Percentiles rank a stretch among this genome's conserved stretches.
Evolutionary conservation across 2,329 filamentous ascomycete species (phyloP).

Genomic region (Tolypocladium guangdongense): DNA sequence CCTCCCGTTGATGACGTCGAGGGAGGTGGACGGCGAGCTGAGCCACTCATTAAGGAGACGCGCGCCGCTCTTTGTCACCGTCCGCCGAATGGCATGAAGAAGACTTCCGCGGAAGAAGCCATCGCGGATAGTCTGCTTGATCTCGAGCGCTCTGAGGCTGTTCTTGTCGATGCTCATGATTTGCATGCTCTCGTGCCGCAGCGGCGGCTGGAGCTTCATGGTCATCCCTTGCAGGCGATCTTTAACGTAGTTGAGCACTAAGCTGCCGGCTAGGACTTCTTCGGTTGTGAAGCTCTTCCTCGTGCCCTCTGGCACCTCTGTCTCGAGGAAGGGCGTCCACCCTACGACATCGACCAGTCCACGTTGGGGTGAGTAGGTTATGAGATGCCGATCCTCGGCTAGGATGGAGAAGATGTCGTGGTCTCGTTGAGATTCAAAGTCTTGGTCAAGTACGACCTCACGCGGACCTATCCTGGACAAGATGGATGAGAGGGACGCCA

Average conservation of each 20-base stretch:
- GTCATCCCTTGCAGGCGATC: conserved; percentile 65
- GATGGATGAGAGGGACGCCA: conserved; percentile 64
- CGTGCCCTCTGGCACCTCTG: conserved; percentile 46
- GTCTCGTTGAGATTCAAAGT: conserved; percentile 43
- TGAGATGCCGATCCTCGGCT: conserved; percentile 61
- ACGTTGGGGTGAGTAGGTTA: conserved; percentile 55
- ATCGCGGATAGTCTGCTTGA: conserved; percentile 77
- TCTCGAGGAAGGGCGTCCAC: conserved; percentile 72
- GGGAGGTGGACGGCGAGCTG: conserved; percentile 81
- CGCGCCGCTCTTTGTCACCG: conserved; percentile 84
- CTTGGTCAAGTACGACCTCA: conserved; percentile 70
- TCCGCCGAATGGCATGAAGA: conserved; percentile 78
- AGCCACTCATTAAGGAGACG: conserved; percentile 76
- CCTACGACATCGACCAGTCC: conserved; percentile 40
- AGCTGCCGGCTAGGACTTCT: conserved; percentile 67
- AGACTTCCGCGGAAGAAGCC: conserved; percentile 71
- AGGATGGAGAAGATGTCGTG: conserved; percentile 57
- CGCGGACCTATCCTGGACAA: conserved; percentile 73
- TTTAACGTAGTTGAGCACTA: conserved; percentile 76
- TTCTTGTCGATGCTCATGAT: conserved; percentile 89
- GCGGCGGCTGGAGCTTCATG: conserved; percentile 75
- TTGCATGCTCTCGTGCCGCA: conserved; percentile 61
- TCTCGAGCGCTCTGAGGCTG: conserved; percentile 79
- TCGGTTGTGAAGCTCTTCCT: conserved; percentile 47
- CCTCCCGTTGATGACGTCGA: conserved; percentile 65